Percentiles rank a stretch among this genome's conserved stretches.
These are phyloP conservation scores for Rosa rugosa DNA, from an alignment of 306 rosid genomes.

Conservation along the genomic window DNA sequence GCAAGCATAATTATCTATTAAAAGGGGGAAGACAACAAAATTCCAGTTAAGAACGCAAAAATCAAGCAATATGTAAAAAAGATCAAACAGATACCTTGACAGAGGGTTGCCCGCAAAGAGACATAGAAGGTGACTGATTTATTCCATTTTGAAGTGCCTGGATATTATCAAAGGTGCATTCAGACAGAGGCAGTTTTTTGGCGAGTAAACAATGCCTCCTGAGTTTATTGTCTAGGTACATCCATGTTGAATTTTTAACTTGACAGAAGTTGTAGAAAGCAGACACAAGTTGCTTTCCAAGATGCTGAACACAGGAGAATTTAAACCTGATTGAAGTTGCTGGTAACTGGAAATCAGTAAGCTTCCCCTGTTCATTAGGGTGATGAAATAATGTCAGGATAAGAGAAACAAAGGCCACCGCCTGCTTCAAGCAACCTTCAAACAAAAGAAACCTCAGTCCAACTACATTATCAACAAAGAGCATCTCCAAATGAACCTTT, in stretches of 20 bases:
- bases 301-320: conserved; percentile 54
- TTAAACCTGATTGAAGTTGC: conserved; percentile 79
- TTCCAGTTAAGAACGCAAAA: not conserved
- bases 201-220: conserved; percentile 62
- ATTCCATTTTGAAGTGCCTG: conserved; percentile 66
- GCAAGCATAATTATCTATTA: not conserved
- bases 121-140: conserved; percentile 32
- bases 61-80: conserved; percentile 13
- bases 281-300: conserved; percentile 72
- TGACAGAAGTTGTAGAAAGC: conserved; percentile 63
- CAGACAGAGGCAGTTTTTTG: conserved; percentile 69
- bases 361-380: conserved; percentile 46
- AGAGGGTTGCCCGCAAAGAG: conserved; percentile 34
- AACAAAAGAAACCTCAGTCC: conserved; percentile 77
- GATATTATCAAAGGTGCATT: conserved; percentile 91
- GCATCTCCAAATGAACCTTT: conserved; percentile 78
- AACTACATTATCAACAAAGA: conserved; percentile 81
- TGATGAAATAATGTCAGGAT: conserved; percentile 56
- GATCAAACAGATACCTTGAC: conserved; percentile 53
- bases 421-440: conserved; percentile 82
- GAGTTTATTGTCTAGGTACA: conserved; percentile 62
- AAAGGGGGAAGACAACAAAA: not conserved
- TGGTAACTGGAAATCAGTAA: conserved; percentile 60
- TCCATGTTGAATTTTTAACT: conserved; percentile 67
- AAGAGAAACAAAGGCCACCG: conserved; percentile 57